Conservation (phyloP, 2,329 filamentous ascomycete genomes). For the Purpureocillium lavendulum region DNA sequence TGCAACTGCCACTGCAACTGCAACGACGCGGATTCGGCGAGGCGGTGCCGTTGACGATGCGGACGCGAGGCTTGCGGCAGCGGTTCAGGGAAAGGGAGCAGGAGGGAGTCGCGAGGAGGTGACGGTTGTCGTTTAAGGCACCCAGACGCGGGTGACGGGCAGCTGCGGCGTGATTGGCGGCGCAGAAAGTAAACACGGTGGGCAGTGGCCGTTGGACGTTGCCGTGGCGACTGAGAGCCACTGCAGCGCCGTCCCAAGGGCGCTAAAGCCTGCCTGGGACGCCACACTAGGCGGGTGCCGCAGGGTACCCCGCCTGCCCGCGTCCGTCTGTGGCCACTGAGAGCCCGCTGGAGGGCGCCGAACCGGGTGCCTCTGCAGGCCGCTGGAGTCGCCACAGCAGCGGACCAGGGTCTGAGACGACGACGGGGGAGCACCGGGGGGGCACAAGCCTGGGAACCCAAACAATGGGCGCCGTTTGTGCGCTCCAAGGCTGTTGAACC, state of each 20-base stretch:
- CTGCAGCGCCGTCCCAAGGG: not conserved
- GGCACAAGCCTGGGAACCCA: too few species aligned
- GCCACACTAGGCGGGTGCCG: not conserved
- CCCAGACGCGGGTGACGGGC: constrained; percentile 2
- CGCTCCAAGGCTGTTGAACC: too few species aligned
- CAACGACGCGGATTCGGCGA: too few species aligned
- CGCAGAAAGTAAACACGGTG: constrained; percentile 3
- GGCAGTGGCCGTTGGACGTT: not conserved
- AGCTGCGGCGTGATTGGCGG: constrained; percentile 3
- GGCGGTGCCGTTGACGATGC: constrained; percentile 1
- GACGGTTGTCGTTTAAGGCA: constrained; percentile 3
- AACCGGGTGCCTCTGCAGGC: not conserved
- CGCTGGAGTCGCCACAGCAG: constrained; percentile 13
- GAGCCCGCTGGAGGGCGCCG: not conserved
- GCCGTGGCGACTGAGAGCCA: constrained; percentile 1
- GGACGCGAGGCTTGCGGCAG: not conserved
- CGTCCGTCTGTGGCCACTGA: not conserved
- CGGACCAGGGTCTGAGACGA: constrained; percentile 10
- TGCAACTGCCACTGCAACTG: too few species aligned
- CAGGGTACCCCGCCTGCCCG: not conserved
- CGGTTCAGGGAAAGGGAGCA: not conserved
- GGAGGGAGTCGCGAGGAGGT: not conserved
- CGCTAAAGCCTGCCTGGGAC: constrained; percentile 1
- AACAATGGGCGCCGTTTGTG: constrained; percentile 5
- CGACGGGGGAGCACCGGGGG: not conserved